Conservation (phyloP, 2,329 filamentous ascomycete species). For the Nemania diffusa region DNA sequence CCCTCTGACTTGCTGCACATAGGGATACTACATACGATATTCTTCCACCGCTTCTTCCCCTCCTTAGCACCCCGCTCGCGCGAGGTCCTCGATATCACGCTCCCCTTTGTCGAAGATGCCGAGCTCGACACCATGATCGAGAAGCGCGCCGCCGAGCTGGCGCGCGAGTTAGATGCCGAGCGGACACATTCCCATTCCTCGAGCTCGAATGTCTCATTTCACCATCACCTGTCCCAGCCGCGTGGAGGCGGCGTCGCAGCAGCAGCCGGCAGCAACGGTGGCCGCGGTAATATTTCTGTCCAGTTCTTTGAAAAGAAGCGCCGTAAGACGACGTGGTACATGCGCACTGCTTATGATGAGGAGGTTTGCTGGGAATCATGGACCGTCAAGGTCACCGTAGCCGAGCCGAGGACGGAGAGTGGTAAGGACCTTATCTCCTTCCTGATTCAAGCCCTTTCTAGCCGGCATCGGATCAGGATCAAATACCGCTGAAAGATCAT, state of each 20-base stretch:
- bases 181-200: slow-evolving; percentile 49
- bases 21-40: slow-evolving; percentile 96
- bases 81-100: slow-evolving; percentile 89
- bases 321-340: slow-evolving; percentile 81
- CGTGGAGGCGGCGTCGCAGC: slow-evolving; percentile 29
- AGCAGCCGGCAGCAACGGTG: slow-evolving; percentile 14
- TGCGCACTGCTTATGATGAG: slow-evolving; percentile 73
- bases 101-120: slow-evolving; percentile 88
- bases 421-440: slow-evolving; percentile 65
- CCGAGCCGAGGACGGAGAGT: slow-evolving; percentile 86
- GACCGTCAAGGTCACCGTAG: slow-evolving; percentile 93
- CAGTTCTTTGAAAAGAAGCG: slow-evolving; percentile 96
- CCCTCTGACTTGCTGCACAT: slow-evolving; percentile 17
- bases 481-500: neutral
- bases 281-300: slow-evolving; percentile 79
- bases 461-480: neutral
- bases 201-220: slow-evolving; percentile 32
- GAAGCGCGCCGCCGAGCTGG: slow-evolving; percentile 80
- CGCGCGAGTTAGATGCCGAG: slow-evolving; percentile 77
- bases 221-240: slow-evolving; percentile 49
- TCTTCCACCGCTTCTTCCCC: slow-evolving; percentile 98
- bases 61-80: slow-evolving; percentile 82
- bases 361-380: slow-evolving; percentile 98
- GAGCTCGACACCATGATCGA: slow-evolving; percentile 95
- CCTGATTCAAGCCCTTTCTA: neutral